Evolutionary conservation across 805 yeast species (phyloP).

Genomic region (Debaryomyces maramus): DNA sequence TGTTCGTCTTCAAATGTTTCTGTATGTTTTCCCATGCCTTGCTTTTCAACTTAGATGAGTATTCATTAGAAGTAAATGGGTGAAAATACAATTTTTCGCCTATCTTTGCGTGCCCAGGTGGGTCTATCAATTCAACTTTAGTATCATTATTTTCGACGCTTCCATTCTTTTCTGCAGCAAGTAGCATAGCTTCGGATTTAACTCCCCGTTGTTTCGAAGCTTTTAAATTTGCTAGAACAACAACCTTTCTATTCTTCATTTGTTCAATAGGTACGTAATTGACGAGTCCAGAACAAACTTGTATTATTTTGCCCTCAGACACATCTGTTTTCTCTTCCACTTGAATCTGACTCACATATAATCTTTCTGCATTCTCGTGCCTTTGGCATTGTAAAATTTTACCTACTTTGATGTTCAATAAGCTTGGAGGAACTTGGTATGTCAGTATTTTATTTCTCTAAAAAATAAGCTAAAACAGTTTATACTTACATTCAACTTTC

Average conservation of each 20-base stretch:
- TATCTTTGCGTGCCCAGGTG: constrained; percentile 37
- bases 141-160: constrained; percentile 9
- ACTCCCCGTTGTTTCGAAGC: constrained; percentile 65
- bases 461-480: too few relatives aligned
- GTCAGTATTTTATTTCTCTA: constrained; percentile 1
- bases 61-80: constrained; percentile 14
- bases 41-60: constrained; percentile 28
- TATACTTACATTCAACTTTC: constrained; percentile 6
- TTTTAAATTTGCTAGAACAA: constrained; percentile 58
- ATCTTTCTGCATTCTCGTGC: constrained; percentile 60
- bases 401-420: constrained; percentile 45
- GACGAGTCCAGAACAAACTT: constrained; percentile 64
- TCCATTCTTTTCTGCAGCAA: constrained; percentile 50
- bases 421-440: constrained; percentile 16
- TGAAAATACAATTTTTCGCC: constrained; percentile 46
- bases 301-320: constrained; percentile 19
- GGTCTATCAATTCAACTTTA: constrained; percentile 47
- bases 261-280: constrained; percentile 39
- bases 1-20: constrained; percentile 27
- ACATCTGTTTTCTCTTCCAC: constrained; percentile 17
- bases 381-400: constrained; percentile 41
- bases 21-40: constrained; percentile 36
- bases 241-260: constrained; percentile 44
- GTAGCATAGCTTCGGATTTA: constrained; percentile 61
- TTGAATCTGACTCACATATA: constrained; percentile 55